Evolutionary conservation across 2,329 filamentous ascomycete genomes (phyloP), one percentile per base, ranked within the genome.

Genomic region (Biscogniauxia marginata): DNA sequence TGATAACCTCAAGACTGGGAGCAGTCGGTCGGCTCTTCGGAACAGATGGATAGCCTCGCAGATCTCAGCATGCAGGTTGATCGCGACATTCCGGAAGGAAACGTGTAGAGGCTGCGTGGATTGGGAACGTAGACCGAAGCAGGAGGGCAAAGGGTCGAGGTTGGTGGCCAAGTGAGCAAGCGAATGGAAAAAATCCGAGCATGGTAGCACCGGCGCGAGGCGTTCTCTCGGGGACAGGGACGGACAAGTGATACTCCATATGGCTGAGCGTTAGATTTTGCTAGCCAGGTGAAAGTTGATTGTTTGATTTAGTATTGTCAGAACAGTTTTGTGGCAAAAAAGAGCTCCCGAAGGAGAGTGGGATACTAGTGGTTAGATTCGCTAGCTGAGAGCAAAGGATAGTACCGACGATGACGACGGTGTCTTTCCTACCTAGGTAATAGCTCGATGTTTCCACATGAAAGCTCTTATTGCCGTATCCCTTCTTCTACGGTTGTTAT

Each of bases 11-110:
- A 70, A 82, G 81, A 83, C 57, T 84, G 82, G 82, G 80, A 82
- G 62, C 77, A 77, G 62, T 84, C 78, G 46, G 75, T 74, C 63
- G 79, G 70, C 47, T 84, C 82, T 49, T 85, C 82, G 6, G 82
- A 84, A 25, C 77, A 77, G 55, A 74, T 82, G 67, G 82, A 83
- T 55, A 77, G 77, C 59, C 68, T 82, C 52, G 74, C 75, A 44
- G 80, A 80, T 52, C 70, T 78, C 54, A 72, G 73, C 63, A 74
- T 77, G 62, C 75, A 76, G 60, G 69, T 73, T 46, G 70, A 73
- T 50, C 71, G 68, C 51, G 75, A 81, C 52, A 60, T 76, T 53
- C 73, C 75, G 60, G 74, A 75, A 54, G 62, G 58, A 55, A 65
- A 71, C 52, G 54, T 46, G 48, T 50, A 34, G 24, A 30, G 20